Evolutionary conservation across 768 basidiomycete genomes (phyloP).

Genomic region (Panaeolus cyanescens): DNA sequence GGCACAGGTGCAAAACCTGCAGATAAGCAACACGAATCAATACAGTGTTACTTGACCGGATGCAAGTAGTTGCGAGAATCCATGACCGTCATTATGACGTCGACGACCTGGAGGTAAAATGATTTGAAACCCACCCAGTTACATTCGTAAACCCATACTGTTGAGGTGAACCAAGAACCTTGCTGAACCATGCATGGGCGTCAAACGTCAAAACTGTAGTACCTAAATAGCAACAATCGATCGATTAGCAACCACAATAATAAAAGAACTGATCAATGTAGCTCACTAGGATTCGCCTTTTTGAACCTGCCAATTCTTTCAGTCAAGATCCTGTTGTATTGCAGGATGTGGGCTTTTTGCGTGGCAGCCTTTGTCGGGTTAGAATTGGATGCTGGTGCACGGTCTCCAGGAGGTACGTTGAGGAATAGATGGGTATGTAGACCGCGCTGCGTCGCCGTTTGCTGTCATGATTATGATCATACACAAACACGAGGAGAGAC

Average conservation of each 20-base stretch:
- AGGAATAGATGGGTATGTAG: conserved; percentile 52
- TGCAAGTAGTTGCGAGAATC: too few species aligned
- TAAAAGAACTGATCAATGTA: neutral
- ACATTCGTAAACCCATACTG: conserved; percentile 48
- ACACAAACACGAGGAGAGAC: neutral
- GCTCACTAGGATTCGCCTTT: conserved; percentile 32
- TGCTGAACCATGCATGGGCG: conserved; percentile 50
- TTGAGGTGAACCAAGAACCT: conserved; percentile 40
- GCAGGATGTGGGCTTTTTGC: conserved; percentile 37
- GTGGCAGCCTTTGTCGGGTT: conserved; percentile 34
- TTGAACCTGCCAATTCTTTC: conserved; percentile 36
- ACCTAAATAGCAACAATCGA: conserved; percentile 19
- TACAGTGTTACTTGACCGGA: too few species aligned
- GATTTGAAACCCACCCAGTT: conserved; percentile 38
- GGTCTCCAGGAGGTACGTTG: conserved; percentile 57
- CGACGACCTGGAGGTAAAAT: neutral
- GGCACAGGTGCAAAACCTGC: conserved; percentile 51
- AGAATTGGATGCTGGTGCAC: conserved; percentile 40
- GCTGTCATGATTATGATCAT: conserved; percentile 9
- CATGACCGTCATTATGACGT: neutral
- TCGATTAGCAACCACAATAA: neutral
- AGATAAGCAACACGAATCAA: too few species aligned
- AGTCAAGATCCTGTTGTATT: conserved; percentile 45
- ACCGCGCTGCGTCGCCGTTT: conserved; percentile 40
- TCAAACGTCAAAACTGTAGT: conserved; percentile 49